Evolutionary conservation across 345 rosid species (phyloP), one percentile per base, ranked within the genome.

Genomic region (Arabis alpina): DNA sequence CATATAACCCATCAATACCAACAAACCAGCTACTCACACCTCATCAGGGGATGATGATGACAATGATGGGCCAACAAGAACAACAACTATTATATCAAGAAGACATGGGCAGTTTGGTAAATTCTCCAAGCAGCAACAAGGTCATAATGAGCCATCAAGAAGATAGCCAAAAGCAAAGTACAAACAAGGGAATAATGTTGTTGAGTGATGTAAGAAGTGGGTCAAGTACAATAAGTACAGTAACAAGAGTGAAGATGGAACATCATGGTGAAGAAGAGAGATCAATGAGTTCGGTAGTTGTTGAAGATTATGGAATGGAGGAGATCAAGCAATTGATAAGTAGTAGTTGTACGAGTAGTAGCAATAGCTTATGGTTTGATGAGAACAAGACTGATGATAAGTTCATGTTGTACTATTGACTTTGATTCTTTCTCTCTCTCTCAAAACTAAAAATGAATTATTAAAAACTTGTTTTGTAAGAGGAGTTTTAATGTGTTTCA

Each of bases 271-370:
- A 63, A 71, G 75, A 59, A 56, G 56, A 80, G 60, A 52, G 70
- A 57, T 61, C 81, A 54, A 72, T 76, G 51, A 42, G 45, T 23
- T 49, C 44, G 0, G 42, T 19, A 6, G 40, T 66, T 3, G 19
- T 42, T 30, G 87, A 87, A 13, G 84, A 84, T 42, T 77, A 65
- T 75, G 92, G 91, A 6, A 57, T 88, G 42, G 97, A 93, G 71
- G 96, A 91, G 79, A 86, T 93, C 74, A 88, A 87, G 79, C 86
- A 86, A 66, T 81, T 91, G 0, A 79, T 91, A 53, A 84, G 85
- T 70, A 79, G 75, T 12, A 69, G 76, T 44, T 87, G 88, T 73
- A 78, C 78, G 5, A 71, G 68, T 54, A 81, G 60, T 51, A 59
- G 80, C 48, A 80, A 68, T 64, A 79, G 61, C 79, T 82, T 86